These are phyloP conservation scores for Pilatotrama ljubarskyi DNA, from an alignment of 768 basidiomycete species.

Conservation along the genomic window DNA sequence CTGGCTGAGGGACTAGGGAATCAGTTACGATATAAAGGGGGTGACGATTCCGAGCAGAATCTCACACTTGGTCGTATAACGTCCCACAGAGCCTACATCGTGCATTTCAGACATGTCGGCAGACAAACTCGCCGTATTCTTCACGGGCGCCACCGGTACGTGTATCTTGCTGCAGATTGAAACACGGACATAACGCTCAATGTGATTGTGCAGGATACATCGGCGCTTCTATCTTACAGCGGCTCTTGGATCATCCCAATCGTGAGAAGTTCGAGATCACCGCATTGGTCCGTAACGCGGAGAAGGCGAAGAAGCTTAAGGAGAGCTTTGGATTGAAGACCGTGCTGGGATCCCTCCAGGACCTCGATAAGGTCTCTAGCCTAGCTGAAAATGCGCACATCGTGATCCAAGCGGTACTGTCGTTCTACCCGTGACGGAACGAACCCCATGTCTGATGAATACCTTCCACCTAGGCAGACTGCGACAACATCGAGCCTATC, in stretches of 20 bases:
- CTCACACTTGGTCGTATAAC: too few relatives aligned
- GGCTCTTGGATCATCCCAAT: constrained; percentile 42
- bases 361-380: constrained; percentile 40
- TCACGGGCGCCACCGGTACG: too few relatives aligned
- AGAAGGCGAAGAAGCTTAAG: constrained; percentile 12
- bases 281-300: constrained; percentile 4
- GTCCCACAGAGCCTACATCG: too few relatives aligned
- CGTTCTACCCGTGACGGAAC: neutral
- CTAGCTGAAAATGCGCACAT: constrained; percentile 46
- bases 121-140: too few relatives aligned
- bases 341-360: constrained; percentile 26
- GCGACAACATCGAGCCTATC: constrained; percentile 47
- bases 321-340: constrained; percentile 23
- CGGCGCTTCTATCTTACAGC: constrained; percentile 53
- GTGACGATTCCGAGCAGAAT: too few relatives aligned
- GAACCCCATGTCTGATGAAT: neutral
- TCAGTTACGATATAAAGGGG: too few relatives aligned
- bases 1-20: too few relatives aligned
- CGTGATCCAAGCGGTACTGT: constrained; percentile 23
- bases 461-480: constrained; percentile 37
- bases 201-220: constrained; percentile 47
- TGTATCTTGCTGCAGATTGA: too few relatives aligned
- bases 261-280: constrained; percentile 5
- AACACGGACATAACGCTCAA: too few relatives aligned
- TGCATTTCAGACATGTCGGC: too few relatives aligned